Conservation (phyloP, 148 eudicot species). For the Vaccinium myrtillus region DNA sequence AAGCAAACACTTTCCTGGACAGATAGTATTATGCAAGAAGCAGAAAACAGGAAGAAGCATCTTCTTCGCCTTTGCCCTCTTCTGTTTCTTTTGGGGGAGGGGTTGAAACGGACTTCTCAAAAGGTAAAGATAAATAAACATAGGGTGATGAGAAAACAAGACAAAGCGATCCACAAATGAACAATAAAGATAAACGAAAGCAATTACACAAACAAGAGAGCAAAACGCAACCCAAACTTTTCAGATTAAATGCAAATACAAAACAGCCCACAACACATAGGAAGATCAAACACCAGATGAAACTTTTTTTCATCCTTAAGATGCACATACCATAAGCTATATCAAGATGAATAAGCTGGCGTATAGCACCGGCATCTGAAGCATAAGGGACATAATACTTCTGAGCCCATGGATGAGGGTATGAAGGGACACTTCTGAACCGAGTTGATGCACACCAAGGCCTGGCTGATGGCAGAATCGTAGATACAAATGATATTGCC, state of each 20-base stretch:
- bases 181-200: neutral
- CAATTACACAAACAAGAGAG: neutral
- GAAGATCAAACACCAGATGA: neutral
- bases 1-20: neutral
- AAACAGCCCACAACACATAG: neutral
- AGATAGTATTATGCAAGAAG: neutral
- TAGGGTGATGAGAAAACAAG: neutral
- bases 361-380: conserved; percentile 65
- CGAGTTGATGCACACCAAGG: conserved; percentile 97
- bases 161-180: neutral
- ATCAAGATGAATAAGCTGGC: conserved; percentile 58
- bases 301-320: neutral
- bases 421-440: conserved; percentile 53
- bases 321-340: conserved; percentile 61
- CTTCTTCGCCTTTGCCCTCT: neutral
- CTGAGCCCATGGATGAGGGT: conserved; percentile 96
- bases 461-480: conserved; percentile 89
- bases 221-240: neutral
- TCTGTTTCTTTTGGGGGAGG: neutral
- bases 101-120: neutral
- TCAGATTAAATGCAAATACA: neutral
- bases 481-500: conserved; percentile 69
- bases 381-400: conserved; percentile 93
- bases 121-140: conserved; percentile 6
- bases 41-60: neutral